Base-by-base conservation (phyloP, 345 rosid genomes). In the Sonneratia caseolaris region DNA sequence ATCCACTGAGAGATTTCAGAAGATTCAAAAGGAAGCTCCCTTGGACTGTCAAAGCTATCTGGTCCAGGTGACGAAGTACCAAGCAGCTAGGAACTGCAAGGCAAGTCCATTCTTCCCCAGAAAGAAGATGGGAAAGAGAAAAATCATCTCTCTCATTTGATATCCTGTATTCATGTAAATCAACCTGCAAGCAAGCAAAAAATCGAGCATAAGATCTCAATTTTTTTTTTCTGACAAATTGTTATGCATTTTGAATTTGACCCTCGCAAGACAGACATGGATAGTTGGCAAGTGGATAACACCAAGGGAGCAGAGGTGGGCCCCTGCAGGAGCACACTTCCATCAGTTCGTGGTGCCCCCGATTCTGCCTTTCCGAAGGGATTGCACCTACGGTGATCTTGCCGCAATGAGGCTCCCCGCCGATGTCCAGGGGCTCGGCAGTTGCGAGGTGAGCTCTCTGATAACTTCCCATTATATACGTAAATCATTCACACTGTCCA, bases 261-360 rank as follows among this genome's bases (percentile, higher is more conserved):
- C 10, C 2, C 47, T 6, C 10, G 21, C 9, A 18, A 35, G 19
- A 38, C 71, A 96, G 99, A 87, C 97, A 45, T 96, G 99, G 99
- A 89, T 96, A 36, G 99, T 96, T 24, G 99, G 99, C 9, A 96
- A 96, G 77, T 89, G 99, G 97, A 89, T 88, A 61, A 92, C 97
- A 65, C 97, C 90, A 12, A 79, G 91, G 45, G 83, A 96, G 79
- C 99, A 96, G 77, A 85, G 81, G 37, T 96, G 97, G 98, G 99
- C 99, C 2, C 99, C 99, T 27, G 65, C 76, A 27, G 99, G 99
- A 43, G 42, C 99, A 0, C 96, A 87, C 84, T 92, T 96, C 76
- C 99, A 96, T 68, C 99, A 96, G 80, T 96, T 96, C 79, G 99
- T 92, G 64, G 98, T 92, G 43, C 99, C 99, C 53, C 98, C 99